phyloP scores from a whole-genome alignment of 805 yeast genomes.

The Saturnispora saitoi region DNA sequence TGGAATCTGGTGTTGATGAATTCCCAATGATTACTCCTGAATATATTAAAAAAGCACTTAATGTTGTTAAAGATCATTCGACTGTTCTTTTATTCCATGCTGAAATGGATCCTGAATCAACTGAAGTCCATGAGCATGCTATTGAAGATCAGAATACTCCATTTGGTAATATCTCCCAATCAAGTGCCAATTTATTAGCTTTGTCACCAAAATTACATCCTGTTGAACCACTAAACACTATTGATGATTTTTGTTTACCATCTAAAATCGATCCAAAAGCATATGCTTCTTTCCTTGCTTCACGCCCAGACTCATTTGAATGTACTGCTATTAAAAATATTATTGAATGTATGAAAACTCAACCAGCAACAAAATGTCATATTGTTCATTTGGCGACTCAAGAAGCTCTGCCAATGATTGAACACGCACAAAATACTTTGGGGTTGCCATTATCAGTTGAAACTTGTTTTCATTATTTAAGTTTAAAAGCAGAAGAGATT shows the following conservation, averaged over 20 bases:
- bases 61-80: slow-evolving; percentile 46
- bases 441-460: slow-evolving; percentile 71
- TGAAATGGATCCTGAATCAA: slow-evolving; percentile 46
- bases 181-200: slow-evolving; percentile 46
- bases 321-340: slow-evolving; percentile 73
- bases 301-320: slow-evolving; percentile 86
- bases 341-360: slow-evolving; percentile 48
- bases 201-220: slow-evolving; percentile 48
- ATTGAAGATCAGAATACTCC: neutral
- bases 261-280: slow-evolving; percentile 44
- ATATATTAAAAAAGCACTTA: slow-evolving; percentile 63
- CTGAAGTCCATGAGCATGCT: neutral
- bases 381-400: slow-evolving; percentile 86
- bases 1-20: slow-evolving; percentile 94
- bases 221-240: slow-evolving; percentile 42
- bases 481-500: slow-evolving; percentile 69
- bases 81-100: slow-evolving; percentile 91
- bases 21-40: slow-evolving; percentile 70
- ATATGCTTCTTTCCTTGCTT: slow-evolving; percentile 66
- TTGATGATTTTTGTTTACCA: slow-evolving; percentile 13
- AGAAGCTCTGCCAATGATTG: slow-evolving; percentile 68
- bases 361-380: slow-evolving; percentile 64
- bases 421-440: slow-evolving; percentile 45
- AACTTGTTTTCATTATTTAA: slow-evolving; percentile 88
- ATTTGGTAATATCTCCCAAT: slow-evolving; percentile 31